A percentile compares a stretch with the other conserved stretches of the same genome.
Evolutionary conservation across 2,329 filamentous ascomycete species (phyloP).

Genomic region (Paramyrothecium roridum): DNA sequence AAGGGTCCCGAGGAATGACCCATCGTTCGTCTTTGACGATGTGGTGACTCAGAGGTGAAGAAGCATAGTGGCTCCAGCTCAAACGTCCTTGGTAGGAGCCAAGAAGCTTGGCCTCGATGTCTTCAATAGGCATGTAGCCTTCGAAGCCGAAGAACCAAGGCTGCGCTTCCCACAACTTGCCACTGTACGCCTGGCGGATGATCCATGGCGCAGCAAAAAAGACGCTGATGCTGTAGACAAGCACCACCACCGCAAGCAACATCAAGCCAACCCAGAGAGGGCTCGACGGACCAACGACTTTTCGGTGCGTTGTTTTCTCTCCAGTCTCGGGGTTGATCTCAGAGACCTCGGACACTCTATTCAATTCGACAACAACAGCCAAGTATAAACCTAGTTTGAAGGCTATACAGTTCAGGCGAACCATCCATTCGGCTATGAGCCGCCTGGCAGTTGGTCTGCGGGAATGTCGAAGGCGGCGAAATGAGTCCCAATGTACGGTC

Average conservation of each 20-base stretch:
- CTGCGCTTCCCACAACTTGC: constrained; percentile 24
- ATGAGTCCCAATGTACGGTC: neutral
- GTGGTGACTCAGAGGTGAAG: constrained; percentile 18
- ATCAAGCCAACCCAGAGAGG: constrained; percentile 7
- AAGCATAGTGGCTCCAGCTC: constrained; percentile 23
- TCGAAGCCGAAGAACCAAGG: constrained; percentile 28
- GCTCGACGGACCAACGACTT: too few relatives aligned
- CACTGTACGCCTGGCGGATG: constrained; percentile 20
- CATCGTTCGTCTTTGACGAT: constrained; percentile 20
- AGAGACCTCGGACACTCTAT: too few relatives aligned
- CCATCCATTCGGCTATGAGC: neutral
- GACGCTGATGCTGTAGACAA: constrained; percentile 17
- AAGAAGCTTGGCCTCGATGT: constrained; percentile 24
- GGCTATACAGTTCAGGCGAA: neutral
- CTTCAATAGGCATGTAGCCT: constrained; percentile 24
- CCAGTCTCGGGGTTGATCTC: too few relatives aligned
- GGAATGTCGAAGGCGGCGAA: neutral
- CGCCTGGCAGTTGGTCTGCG: neutral
- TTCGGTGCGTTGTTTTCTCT: too few relatives aligned
- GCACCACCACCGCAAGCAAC: constrained; percentile 15
- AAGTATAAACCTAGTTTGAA: neutral
- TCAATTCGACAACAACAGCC: too few relatives aligned
- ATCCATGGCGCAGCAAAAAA: constrained; percentile 20
- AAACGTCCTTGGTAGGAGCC: constrained; percentile 23
- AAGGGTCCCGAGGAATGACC: constrained; percentile 21